Percentiles rank a stretch among this genome's conserved stretches.
These are phyloP conservation scores for Carex parvula DNA, from an alignment of 176 grass and related monocot genomes.

Conservation along the genomic window DNA sequence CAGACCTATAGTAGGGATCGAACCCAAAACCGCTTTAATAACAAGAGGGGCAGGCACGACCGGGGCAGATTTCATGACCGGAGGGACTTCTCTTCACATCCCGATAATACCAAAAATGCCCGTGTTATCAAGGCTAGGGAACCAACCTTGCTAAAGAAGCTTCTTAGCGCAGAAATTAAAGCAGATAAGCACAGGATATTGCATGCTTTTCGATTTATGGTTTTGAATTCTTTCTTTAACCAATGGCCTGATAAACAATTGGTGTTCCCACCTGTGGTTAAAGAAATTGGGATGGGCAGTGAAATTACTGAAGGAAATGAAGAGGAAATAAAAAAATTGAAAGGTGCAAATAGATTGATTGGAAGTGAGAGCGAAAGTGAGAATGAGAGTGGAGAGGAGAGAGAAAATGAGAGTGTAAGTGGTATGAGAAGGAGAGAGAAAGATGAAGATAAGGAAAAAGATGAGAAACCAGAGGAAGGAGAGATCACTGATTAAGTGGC, in stretches of 20 bases:
- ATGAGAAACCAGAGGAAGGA: constrained; percentile 20
- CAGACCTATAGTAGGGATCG: constrained; percentile 20
- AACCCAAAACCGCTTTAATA: constrained; percentile 40
- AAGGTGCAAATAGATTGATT: background rate
- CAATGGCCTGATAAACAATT: constrained; percentile 45
- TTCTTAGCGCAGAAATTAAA: constrained; percentile 66
- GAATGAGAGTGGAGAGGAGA: constrained; percentile 28
- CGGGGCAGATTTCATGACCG: constrained; percentile 36
- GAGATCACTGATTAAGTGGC: constrained; percentile 29
- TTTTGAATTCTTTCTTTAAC: constrained; percentile 78
- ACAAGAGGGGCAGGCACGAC: constrained; percentile 50
- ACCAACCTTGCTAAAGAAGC: constrained; percentile 78
- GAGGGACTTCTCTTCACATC: constrained; percentile 16
- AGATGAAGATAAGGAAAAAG: constrained; percentile 2
- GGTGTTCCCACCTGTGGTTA: constrained; percentile 52
- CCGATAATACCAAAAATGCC: constrained; percentile 7
- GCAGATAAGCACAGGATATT: constrained; percentile 69
- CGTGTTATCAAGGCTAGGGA: constrained; percentile 40
- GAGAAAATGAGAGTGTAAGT: constrained; percentile 8
- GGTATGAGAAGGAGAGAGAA: constrained; percentile 13
- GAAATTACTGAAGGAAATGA: constrained; percentile 17
- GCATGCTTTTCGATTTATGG: constrained; percentile 69
- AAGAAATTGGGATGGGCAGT: constrained; percentile 42
- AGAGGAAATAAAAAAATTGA: constrained; percentile 27
- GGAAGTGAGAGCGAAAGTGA: background rate